Base-by-base conservation (phyloP, 331 rosid species). In the Dryas integrifolia region DNA sequence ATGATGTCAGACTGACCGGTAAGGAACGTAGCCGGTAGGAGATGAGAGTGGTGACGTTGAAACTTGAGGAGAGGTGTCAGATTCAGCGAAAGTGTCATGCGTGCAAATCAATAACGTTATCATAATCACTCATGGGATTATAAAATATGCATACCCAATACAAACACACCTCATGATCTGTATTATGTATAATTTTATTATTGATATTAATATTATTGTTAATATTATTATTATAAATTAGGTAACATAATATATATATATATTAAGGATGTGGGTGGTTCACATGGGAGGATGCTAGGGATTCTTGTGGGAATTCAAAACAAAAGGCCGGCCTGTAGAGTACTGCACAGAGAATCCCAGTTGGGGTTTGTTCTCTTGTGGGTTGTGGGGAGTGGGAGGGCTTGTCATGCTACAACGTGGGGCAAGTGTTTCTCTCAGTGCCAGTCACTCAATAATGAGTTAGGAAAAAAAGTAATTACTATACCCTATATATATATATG, bases 301-400 rank as follows among this genome's bases (percentile, higher is more conserved):
- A 82, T 81, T 79, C 77, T 61, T 70, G 81, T 59, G 83, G 89
- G 80, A 81, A 30, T 30, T 30, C 2, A 30, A 73, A 81, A 80
- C 84, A 80, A 83, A 85, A 85, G 9, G 68, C 38, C 68, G 9
- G 68, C 38, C 68, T 64, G 82, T 75, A 85, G 78, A 78, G 57
- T 65, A 81, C 52, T 79, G 84, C 43, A 49, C 62, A 77, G 75
- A 88, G 96, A 90, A 90, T 90, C 96, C 86, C 92, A 88, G 86
- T 90, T 86, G 80, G 65, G 64, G 81, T 88, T 90, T 88, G 90
- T 88, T 86, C 58, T 38, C 77, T 89, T 85, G 49, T 77, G 83
- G 60, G 66, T 18, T 71, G 35, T 30, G 64, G 65, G 67, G 76
- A 45, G 59, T 10, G 65, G 73, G 35, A 18, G 38, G 72, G 76